Evolutionary conservation across 371 early-diverging fungal species (phyloP).

Genomic region (Actinomortierella ambigua): DNA sequence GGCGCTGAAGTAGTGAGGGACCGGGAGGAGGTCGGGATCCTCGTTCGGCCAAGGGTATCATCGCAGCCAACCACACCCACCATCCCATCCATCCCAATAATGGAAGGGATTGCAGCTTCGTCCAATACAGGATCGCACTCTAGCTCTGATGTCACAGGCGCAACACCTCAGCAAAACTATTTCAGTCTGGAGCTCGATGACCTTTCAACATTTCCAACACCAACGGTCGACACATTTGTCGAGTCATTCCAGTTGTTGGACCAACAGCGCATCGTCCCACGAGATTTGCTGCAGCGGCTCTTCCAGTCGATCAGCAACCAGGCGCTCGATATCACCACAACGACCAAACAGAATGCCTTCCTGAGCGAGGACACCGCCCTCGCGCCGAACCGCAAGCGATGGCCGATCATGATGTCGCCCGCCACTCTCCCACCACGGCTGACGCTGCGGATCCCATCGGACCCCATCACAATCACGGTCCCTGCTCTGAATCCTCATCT

Average conservation of each 20-base stretch:
- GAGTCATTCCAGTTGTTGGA: slow-evolving; percentile 42
- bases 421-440: slow-evolving; percentile 60
- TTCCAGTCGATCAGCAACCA: slow-evolving; percentile 34
- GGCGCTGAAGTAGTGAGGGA: slow-evolving; percentile 48
- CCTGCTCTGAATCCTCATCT: slow-evolving; percentile 65
- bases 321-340: slow-evolving; percentile 23
- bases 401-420: slow-evolving; percentile 34
- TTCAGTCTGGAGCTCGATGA: slow-evolving; percentile 32
- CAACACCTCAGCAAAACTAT: slow-evolving; percentile 12
- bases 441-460: slow-evolving; percentile 61
- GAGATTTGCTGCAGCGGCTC: slow-evolving; percentile 31
- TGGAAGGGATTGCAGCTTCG: slow-evolving; percentile 20
- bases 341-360: background rate
- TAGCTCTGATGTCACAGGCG: too few species aligned
- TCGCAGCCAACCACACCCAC: slow-evolving; percentile 45
- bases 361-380: background rate
- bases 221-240: slow-evolving; percentile 33
- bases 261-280: slow-evolving; percentile 37
- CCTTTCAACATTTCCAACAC: slow-evolving; percentile 28
- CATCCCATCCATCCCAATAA: slow-evolving; percentile 30
- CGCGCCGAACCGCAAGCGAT: slow-evolving; percentile 17
- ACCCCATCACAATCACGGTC: slow-evolving; percentile 64
- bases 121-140: background rate
- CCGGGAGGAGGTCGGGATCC: slow-evolving; percentile 35
- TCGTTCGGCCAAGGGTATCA: slow-evolving; percentile 29